A percentile compares a stretch with the other conserved stretches of the same genome.
Conservation (phyloP, 129 eudicot species). For the Centrapalus pauciflorus region DNA sequence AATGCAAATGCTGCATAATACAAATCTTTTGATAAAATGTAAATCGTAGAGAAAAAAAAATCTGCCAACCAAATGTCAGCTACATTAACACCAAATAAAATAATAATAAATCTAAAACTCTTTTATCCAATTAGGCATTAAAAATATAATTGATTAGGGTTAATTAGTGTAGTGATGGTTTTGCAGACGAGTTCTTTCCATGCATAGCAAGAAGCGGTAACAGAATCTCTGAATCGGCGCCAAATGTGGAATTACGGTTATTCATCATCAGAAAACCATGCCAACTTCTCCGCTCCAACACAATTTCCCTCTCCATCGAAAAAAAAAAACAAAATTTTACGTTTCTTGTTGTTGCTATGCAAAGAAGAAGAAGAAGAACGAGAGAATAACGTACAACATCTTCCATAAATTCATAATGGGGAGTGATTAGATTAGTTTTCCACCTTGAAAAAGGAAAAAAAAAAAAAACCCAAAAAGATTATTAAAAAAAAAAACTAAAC, state of each 20-base stretch:
- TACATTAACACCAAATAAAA: no score
- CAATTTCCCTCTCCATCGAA: slow-evolving; percentile 13
- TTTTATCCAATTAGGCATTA: no score
- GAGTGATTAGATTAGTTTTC: slow-evolving; percentile 19
- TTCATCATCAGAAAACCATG: slow-evolving; percentile 9
- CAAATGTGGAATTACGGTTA: slow-evolving; percentile 27
- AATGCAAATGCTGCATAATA: no score
- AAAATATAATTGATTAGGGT: no score
- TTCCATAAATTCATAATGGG: slow-evolving; percentile 7
- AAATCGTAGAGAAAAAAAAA: no score
- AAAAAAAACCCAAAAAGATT: neutral
- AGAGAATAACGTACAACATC: slow-evolving; percentile 3
- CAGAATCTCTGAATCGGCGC: slow-evolving; percentile 11
- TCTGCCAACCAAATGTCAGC: no score
- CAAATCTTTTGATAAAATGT: no score
- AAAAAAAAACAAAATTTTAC: neutral
- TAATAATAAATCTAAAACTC: no score
- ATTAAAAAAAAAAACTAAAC: neutral
- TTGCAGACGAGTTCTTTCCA: slow-evolving; percentile 10
- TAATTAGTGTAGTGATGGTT: no score
- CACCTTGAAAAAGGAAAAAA: neutral
- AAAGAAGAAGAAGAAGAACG: slow-evolving; percentile 9
- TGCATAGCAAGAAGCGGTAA: neutral
- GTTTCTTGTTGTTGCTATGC: neutral
- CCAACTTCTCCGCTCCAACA: slow-evolving; percentile 21